Base-by-base conservation (phyloP, 78 protist genomes). In the Dictyostelium capitatum region DNA sequence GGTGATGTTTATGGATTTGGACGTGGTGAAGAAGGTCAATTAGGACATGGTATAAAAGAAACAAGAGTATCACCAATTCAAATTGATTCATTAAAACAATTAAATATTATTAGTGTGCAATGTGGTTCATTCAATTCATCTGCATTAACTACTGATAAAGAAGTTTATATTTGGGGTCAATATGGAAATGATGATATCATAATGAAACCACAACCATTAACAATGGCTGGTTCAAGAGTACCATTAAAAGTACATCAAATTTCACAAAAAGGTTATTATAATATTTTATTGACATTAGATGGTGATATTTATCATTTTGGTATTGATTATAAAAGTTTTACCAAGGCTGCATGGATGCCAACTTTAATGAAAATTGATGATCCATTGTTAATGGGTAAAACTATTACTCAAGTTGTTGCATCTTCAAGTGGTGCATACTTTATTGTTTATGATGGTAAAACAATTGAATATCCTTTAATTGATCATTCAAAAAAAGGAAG, bases 21-120 rank as follows among this genome's bases (percentile, higher is more conserved):
- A 14, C 32, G 93, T 32, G 93, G 93, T 32, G 93, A 87, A 30
- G 93, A 87, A 12, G 75, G 78, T n/a, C 93, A 87, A 51, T 70
- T 87, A 25, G 93, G 93, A 17, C 57, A 87, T 48, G 80, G 79
- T 2, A 51, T 50, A 37, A 77, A 56, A 54, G 93, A 87, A 19
- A 74, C 51, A 10, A 56, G 84, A 59, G 83, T 46, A 10, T 64
- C 84, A 50, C 93, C 93, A 19, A 77, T 77, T 50, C 54, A n/a
- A 8, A 50, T 87, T 11, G 93, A 87, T 19, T 28, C 83, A 41
- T 23, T 87, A 8, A 23, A 59, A 57, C 12, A 7, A 23, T 48
- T 43, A 30, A 77, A 87, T 19, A n/a, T 87, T 25, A 77, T 14
- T 20, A 32, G 50, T 28, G 30, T 87, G 5, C 70, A 74, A n/a